Conservation (phyloP, 495 filamentous ascomycete genomes). For the Pyronema omphalodes region DNA sequence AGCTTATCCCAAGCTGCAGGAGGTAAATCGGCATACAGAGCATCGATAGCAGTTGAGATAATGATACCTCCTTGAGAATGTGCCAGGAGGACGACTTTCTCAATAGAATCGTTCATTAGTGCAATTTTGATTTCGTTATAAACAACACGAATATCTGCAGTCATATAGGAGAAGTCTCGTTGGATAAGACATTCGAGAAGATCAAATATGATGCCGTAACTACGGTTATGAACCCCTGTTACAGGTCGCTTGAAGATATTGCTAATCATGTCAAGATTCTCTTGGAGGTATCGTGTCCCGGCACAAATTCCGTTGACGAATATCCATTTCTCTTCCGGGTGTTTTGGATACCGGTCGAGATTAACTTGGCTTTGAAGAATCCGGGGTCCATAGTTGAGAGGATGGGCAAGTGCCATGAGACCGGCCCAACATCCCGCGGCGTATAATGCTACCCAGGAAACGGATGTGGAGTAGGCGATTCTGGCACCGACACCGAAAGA, state of each 20-base stretch:
- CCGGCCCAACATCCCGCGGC: constrained; percentile 11
- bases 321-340: constrained; percentile 47
- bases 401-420: constrained; percentile 6
- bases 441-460: constrained; percentile 6
- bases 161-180: constrained; percentile 54
- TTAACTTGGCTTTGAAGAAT: constrained; percentile 11
- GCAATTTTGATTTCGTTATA: constrained; percentile 37
- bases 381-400: constrained; percentile 11
- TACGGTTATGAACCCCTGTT: constrained; percentile 68
- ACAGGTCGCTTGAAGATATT: constrained; percentile 57
- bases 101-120: constrained; percentile 32
- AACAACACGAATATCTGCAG: constrained; percentile 43
- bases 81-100: constrained; percentile 57
- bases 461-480: constrained; percentile 8
- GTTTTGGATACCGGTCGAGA: background rate
- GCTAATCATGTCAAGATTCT: constrained; percentile 52
- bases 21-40: constrained; percentile 58
- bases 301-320: constrained; percentile 38
- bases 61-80: constrained; percentile 76
- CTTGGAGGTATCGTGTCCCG: constrained; percentile 30
- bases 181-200: constrained; percentile 61
- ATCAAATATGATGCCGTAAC: constrained; percentile 56
- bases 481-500: background rate
- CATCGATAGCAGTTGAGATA: constrained; percentile 54
- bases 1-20: constrained; percentile 46